phyloP scores from a whole-genome alignment of 805 yeast genomes.

The Cyberlindnera americana region DNA sequence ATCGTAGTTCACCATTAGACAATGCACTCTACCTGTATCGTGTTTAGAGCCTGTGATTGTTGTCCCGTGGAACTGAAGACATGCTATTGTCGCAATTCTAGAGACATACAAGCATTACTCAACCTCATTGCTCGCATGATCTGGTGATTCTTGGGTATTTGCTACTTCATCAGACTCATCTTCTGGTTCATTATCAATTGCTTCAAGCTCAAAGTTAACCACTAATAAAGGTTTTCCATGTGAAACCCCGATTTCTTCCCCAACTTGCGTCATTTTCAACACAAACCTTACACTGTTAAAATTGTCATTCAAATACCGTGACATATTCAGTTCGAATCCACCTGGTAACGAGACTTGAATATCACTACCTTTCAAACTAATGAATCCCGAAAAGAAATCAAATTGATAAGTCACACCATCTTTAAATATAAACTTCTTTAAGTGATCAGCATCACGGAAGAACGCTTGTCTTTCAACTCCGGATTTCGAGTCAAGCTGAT shows the following conservation, averaged over 20 bases:
- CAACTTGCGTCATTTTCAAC: slow-evolving; percentile 28
- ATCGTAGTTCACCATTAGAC: no score
- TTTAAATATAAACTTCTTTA: slow-evolving; percentile 39
- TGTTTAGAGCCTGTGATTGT: no score
- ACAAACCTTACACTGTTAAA: slow-evolving; percentile 46
- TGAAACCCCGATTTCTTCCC: slow-evolving; percentile 14
- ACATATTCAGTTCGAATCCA: slow-evolving; percentile 42
- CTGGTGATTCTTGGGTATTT: no score
- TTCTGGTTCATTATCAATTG: not conserved
- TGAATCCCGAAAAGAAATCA: slow-evolving; percentile 52
- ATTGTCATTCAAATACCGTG: slow-evolving; percentile 39
- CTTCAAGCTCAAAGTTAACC: slow-evolving; percentile 21
- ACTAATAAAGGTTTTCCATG: slow-evolving; percentile 22
- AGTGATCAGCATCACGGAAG: slow-evolving; percentile 38
- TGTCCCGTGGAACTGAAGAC: no score
- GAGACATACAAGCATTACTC: no score
- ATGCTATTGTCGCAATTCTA: no score
- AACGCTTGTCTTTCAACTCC: slow-evolving; percentile 39
- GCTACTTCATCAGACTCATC: not conserved
- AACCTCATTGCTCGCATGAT: no score
- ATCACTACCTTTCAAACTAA: slow-evolving; percentile 47
- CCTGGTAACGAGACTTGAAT: slow-evolving; percentile 54
- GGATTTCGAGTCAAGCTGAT: slow-evolving; percentile 31
- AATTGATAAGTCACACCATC: slow-evolving; percentile 39
- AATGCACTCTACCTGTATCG: no score